Conservation (phyloP, 2,329 filamentous ascomycete species). For the Camillea tinctor region DNA sequence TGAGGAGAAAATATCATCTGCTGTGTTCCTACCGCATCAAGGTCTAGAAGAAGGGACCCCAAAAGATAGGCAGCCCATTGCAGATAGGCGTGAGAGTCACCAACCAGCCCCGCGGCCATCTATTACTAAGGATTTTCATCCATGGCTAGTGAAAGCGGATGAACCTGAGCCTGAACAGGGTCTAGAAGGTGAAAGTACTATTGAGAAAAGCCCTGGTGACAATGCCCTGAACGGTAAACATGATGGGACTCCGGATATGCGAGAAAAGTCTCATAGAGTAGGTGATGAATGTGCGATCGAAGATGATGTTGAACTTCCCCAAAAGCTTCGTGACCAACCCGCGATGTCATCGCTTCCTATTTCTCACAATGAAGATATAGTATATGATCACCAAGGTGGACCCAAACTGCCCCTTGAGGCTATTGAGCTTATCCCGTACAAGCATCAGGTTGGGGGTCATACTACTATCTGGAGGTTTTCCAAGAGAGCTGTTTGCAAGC, state of each 20-base stretch:
- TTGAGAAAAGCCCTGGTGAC: constrained; percentile 36
- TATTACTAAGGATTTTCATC: constrained; percentile 39
- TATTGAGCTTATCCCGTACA: constrained; percentile 94
- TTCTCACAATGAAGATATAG: constrained; percentile 46
- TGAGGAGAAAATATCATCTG: constrained; percentile 84
- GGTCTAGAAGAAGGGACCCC: constrained; percentile 44
- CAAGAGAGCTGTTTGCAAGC: constrained; percentile 91
- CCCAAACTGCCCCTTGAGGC: constrained; percentile 72
- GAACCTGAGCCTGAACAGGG: constrained; percentile 47
- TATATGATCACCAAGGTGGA: constrained; percentile 51
- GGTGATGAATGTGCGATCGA: constrained; percentile 42
- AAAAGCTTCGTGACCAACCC: constrained; percentile 32
- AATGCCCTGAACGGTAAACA: constrained; percentile 22
- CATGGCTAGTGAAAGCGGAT: constrained; percentile 60
- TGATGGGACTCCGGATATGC: constrained; percentile 22
- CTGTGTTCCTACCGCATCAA: constrained; percentile 78
- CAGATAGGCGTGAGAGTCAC: constrained; percentile 25
- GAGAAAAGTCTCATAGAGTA: constrained; percentile 34
- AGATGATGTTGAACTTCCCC: constrained; percentile 40
- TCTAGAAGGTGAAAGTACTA: constrained; percentile 31
- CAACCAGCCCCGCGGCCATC: constrained; percentile 32
- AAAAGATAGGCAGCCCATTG: constrained; percentile 28
- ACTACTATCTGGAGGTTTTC: constrained; percentile 97
- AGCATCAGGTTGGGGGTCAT: constrained; percentile 95
- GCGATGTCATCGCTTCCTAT: constrained; percentile 38